Conservation (phyloP, 306 rosid species). For the Glycine latifolia region DNA sequence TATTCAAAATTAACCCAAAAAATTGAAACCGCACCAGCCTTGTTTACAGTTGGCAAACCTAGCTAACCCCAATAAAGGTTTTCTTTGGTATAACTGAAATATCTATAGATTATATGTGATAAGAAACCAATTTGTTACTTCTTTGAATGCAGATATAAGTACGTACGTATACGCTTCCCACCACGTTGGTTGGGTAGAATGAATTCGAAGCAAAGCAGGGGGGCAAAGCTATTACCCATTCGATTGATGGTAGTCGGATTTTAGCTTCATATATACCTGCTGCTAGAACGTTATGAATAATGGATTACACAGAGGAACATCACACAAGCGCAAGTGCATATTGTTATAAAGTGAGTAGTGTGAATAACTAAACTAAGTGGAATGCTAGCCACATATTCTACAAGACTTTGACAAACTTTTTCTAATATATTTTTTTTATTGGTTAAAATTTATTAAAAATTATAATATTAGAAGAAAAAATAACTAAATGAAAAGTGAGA, state of each 20-base stretch:
- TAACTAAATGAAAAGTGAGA: no score
- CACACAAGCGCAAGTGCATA: background rate
- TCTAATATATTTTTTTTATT: no score
- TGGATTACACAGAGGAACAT: background rate
- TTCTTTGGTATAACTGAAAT: conserved; percentile 9
- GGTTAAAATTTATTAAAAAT: no score
- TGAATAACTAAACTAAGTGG: background rate
- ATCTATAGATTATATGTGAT: no score
- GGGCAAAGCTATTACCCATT: conserved; percentile 33
- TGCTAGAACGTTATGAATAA: background rate
- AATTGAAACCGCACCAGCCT: background rate
- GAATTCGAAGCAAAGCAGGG: conserved; percentile 30
- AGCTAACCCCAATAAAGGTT: conserved; percentile 24
- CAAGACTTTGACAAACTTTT: no score
- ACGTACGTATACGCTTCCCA: no score
- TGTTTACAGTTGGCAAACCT: background rate
- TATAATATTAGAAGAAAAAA: no score
- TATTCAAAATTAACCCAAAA: background rate
- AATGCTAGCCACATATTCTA: no score
- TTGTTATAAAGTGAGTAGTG: background rate
- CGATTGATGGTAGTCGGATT: background rate
- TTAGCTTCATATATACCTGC: background rate
- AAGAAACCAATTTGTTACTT: no score
- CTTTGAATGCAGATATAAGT: no score
- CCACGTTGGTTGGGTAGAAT: background rate